phyloP scores from a whole-genome alignment of 2,329 filamentous ascomycete genomes.

The Apiospora marii region DNA sequence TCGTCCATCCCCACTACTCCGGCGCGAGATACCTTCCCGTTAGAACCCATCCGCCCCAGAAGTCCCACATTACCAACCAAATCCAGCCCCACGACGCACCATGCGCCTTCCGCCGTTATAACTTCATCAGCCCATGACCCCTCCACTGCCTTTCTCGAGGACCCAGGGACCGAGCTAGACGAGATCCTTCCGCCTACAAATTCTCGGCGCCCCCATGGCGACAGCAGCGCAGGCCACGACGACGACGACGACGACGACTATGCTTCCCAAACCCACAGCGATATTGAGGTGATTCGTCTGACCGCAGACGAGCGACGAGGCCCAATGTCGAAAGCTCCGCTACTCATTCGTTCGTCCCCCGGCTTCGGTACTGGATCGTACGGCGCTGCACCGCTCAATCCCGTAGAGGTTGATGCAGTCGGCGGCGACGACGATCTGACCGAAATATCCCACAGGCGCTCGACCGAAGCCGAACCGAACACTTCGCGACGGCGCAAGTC shows the following conservation, averaged over 20 bases:
- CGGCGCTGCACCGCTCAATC: conserved; percentile 61
- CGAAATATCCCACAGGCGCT: conserved; percentile 33
- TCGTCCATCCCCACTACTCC: conserved; percentile 4
- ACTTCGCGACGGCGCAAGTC: conserved; percentile 37
- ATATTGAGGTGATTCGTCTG: conserved; percentile 35
- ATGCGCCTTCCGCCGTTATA: conserved; percentile 15
- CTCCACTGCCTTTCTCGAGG: conserved; percentile 8
- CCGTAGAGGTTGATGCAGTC: conserved; percentile 43
- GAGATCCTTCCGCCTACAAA: conserved; percentile 1
- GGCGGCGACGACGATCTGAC: conserved; percentile 40
- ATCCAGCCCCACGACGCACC: conserved; percentile 4
- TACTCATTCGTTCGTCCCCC: conserved; percentile 66
- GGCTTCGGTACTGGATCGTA: conserved; percentile 68
- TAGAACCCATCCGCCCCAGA: conserved; percentile 7
- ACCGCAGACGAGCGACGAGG: conserved; percentile 32
- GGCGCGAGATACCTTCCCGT: conserved; percentile 18
- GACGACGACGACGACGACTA: conserved; percentile 42
- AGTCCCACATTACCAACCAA: conserved; percentile 5
- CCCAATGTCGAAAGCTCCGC: conserved; percentile 57
- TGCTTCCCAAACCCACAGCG: conserved; percentile 30
- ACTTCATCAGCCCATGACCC: conserved; percentile 18
- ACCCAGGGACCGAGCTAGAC: not conserved
- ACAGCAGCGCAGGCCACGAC: conserved; percentile 19
- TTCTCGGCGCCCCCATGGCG: conserved; percentile 29
- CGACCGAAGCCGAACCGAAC: conserved; percentile 34